Conservation (phyloP, 371 early-diverging fungal genomes). For the Rhizomucor pusillus region DNA sequence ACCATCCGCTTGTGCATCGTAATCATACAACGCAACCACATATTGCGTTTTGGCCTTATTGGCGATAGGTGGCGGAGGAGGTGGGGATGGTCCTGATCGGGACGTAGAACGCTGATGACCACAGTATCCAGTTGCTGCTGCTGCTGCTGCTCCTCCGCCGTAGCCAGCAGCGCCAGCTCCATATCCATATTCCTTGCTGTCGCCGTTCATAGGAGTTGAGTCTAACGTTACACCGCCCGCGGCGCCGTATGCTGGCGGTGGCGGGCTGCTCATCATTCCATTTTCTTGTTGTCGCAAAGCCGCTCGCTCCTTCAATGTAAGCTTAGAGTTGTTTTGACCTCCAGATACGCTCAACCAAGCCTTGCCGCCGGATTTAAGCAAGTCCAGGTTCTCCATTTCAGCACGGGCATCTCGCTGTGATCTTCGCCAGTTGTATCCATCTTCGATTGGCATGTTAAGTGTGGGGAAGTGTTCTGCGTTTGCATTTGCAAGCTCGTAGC, state of each 20-base stretch:
- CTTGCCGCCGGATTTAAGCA: conserved; percentile 44
- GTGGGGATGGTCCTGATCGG: conserved; percentile 10
- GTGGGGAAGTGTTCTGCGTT: conserved; percentile 39
- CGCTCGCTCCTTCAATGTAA: conserved; percentile 41
- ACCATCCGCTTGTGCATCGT: conserved; percentile 64
- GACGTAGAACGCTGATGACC: conserved; percentile 8
- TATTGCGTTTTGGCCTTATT: conserved; percentile 11
- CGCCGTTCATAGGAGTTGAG: conserved; percentile 12
- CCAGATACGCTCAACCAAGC: conserved; percentile 41
- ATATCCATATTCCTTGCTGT: background rate
- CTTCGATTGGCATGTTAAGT: conserved; percentile 28
- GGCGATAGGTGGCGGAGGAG: conserved; percentile 19
- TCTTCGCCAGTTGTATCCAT: conserved; percentile 32
- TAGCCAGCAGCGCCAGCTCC: background rate
- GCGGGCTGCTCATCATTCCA: conserved; percentile 3
- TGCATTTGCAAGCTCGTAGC: conserved; percentile 47
- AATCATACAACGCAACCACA: conserved; percentile 70
- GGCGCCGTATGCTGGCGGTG: conserved; percentile 14
- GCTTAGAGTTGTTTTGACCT: conserved; percentile 28
- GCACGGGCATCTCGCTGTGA: conserved; percentile 24
- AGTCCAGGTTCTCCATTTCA: conserved; percentile 36
- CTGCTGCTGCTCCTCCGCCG: background rate
- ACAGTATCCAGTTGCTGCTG: background rate
- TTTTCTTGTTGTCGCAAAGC: conserved; percentile 23
- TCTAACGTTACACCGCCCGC: conserved; percentile 11